phyloP scores from a whole-genome alignment of 148 eudicot species.

The Fagopyrum homotropicum region DNA sequence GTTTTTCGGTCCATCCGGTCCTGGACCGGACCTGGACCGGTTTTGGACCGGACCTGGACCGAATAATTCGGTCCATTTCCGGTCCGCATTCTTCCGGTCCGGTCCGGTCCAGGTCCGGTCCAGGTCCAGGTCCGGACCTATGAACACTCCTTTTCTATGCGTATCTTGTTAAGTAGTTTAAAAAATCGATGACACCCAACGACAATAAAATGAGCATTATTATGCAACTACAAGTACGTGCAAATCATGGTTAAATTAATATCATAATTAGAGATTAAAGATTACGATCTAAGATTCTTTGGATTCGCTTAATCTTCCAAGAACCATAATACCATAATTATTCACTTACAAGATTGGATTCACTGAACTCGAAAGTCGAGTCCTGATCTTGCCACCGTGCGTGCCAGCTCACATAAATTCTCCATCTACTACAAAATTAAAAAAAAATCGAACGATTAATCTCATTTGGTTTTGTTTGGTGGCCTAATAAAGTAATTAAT shows the following conservation, averaged over 20 bases:
- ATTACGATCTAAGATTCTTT: neutral
- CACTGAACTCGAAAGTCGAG: neutral
- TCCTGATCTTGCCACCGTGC: slow-evolving; percentile 4
- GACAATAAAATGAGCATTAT: neutral
- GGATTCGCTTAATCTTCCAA: neutral
- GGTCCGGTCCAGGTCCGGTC: too few species aligned
- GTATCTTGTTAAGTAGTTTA: neutral
- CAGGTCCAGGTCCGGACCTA: too few species aligned
- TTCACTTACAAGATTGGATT: neutral
- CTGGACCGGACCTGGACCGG: too few species aligned
- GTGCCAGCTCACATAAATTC: neutral
- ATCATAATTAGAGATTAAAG: neutral
- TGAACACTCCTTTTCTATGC: too few species aligned
- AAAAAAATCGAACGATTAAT: too few species aligned
- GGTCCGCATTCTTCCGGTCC: too few species aligned
- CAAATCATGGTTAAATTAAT: neutral
- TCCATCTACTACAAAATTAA: neutral
- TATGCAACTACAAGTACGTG: neutral
- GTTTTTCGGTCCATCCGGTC: too few species aligned
- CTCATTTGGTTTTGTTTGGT: too few species aligned
- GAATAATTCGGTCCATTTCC: too few species aligned
- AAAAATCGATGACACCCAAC: neutral
- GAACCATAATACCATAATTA: neutral
- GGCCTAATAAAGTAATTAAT: too few species aligned
- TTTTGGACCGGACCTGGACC: too few species aligned